Percentiles rank a stretch among this genome's conserved stretches.
These are phyloP conservation scores for Cryptococcus deneoformans DNA, from an alignment of 1,284 basidiomycete species.

Conservation along the genomic window DNA sequence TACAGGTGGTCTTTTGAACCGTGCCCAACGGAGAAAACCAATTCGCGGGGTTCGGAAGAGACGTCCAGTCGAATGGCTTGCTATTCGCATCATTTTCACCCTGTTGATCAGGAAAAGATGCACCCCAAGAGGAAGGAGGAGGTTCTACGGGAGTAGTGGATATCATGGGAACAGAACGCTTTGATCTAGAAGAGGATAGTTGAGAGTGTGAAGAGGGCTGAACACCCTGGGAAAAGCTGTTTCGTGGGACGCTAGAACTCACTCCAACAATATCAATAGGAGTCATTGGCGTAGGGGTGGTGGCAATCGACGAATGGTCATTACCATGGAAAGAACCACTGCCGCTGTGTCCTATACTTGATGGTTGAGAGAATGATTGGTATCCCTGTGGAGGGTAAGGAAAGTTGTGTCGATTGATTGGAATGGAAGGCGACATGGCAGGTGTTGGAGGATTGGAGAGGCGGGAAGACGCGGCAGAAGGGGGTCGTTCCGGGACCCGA, in stretches of 20 bases:
- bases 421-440: constrained; percentile 20
- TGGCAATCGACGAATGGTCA: constrained; percentile 18
- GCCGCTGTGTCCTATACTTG: constrained; percentile 11
- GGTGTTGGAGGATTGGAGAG: constrained; percentile 27
- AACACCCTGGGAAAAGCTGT: constrained; percentile 9
- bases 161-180: constrained; percentile 3
- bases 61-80: constrained; percentile 14
- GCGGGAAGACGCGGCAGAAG: constrained; percentile 15
- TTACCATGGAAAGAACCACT: constrained; percentile 13
- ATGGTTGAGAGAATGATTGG: constrained; percentile 9
- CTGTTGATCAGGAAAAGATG: not conserved
- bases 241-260: constrained; percentile 4
- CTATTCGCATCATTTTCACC: not conserved
- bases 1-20: not conserved
- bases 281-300: constrained; percentile 27
- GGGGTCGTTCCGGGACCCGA: constrained; percentile 10
- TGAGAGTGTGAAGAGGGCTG: not conserved
- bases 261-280: constrained; percentile 15
- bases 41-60: constrained; percentile 9
- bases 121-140: constrained; percentile 28
- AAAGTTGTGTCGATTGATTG: constrained; percentile 11
- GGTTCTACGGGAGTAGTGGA: constrained; percentile 34
- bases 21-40: constrained; percentile 8
- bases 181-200: constrained; percentile 1
- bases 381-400: constrained; percentile 19